Conservation (phyloP, 1,284 basidiomycete species). For the Moniliophthora roreri region DNA sequence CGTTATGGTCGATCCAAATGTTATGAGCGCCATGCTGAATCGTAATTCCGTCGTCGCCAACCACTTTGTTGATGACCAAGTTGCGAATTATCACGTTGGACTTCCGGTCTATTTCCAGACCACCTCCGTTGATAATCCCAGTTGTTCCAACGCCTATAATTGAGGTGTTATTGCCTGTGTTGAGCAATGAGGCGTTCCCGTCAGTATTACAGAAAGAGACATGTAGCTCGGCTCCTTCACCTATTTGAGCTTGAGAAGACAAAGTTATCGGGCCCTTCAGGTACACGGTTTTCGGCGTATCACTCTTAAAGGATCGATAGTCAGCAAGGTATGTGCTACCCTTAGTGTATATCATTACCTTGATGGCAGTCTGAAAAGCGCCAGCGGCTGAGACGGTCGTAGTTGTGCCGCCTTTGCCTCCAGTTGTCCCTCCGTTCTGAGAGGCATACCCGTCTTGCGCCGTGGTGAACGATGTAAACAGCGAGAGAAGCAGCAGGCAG, state of each 20-base stretch:
- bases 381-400: conserved; percentile 22
- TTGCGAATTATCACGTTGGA: conserved; percentile 25
- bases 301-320: conserved; percentile 10
- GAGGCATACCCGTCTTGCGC: conserved; percentile 23
- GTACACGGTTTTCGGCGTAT: conserved; percentile 23
- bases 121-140: conserved; percentile 23
- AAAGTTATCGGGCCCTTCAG: conserved; percentile 21
- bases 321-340: background rate
- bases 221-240: no score
- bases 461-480: background rate
- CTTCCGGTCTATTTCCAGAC: conserved; percentile 21
- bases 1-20: conserved; percentile 26
- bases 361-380: conserved; percentile 23
- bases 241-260: conserved; percentile 19
- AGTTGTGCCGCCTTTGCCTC: conserved; percentile 22
- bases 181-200: background rate
- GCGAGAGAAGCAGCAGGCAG: background rate
- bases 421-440: conserved; percentile 22
- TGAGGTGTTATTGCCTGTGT: conserved; percentile 20
- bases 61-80: conserved; percentile 24
- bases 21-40: conserved; percentile 18
- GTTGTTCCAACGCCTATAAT: conserved; percentile 23
- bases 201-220: no score
- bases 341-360: conserved; percentile 14
- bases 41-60: conserved; percentile 22